Base-by-base conservation (phyloP, 2,329 filamentous ascomycete genomes). In the Penicillium italicum region DNA sequence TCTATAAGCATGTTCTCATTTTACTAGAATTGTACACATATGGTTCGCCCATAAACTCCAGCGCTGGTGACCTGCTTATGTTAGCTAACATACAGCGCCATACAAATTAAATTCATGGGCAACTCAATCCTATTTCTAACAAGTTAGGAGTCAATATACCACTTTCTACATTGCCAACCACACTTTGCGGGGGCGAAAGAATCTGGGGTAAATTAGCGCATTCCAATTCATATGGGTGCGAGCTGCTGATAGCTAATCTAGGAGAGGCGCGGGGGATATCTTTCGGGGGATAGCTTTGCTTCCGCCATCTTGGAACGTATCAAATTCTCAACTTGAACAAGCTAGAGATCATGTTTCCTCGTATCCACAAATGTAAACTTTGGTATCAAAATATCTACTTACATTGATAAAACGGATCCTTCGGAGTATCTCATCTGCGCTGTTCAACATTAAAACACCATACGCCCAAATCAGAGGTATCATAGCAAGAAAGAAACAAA, bases 201-300 rank as follows among this genome's bases (percentile, higher is more conserved):
- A 56, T 28, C 42, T 22, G 53, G 53, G 53, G 53, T 47, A 52
- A 22, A 24, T 22, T 36, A 28, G 24, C 30, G 18, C 50, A 56
- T 53, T 56, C 54, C 44, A 42, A n/a, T 18, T 48, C 24, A 24
- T 24, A 24, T n/a, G 16, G 16, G 11, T 10, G 7, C 9, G 12
- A 31, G n/a, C 9, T 31, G 12, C 14, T 1, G 8, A 7, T 22
- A 18, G 11, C 5, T 26, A 8, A 20, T 20, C 3, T 30, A 48
- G 8, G 7, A 12, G 6, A 2, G 5, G 9, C 43, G n/a, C n/a
- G n/a, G n/a, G n/a, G n/a, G n/a, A n/a, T n/a, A n/a, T n/a, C n/a
- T n/a, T n/a, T 6, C 0, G 26, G n/a, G 7, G 8, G 4, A 20
- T 44, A 31, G 18, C 7, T 20, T 22, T 20, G 28, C n/a, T 16